A percentile compares a stretch with the other conserved stretches of the same genome.
Evolutionary conservation across 805 yeast species (phyloP).

Genomic region (Yarrowia keelungensis): DNA sequence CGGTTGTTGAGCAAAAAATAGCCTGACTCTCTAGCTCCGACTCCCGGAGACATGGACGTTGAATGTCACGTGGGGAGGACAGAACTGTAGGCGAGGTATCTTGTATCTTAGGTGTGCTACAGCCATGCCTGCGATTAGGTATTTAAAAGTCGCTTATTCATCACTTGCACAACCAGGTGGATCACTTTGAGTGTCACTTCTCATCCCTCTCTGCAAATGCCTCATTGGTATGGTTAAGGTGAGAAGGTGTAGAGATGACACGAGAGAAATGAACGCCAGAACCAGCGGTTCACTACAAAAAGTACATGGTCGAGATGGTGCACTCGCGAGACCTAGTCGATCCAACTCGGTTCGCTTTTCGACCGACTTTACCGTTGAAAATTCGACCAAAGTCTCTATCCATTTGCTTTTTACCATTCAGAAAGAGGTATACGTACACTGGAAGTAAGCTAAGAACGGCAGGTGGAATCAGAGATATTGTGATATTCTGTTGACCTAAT

Average conservation of each 20-base stretch:
- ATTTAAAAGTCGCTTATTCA: too few species aligned
- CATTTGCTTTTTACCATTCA: background rate
- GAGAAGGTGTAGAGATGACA: background rate
- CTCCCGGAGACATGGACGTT: slow-evolving; percentile 20
- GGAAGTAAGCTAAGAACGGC: background rate
- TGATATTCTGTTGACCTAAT: background rate
- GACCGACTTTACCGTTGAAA: background rate
- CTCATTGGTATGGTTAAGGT: slow-evolving; percentile 8
- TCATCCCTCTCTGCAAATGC: background rate
- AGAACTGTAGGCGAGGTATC: too few species aligned
- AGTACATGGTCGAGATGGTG: background rate
- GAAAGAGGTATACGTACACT: too few species aligned
- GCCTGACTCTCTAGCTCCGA: slow-evolving; percentile 5
- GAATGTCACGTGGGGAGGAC: slow-evolving; percentile 6
- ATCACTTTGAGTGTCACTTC: too few species aligned
- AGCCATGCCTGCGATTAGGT: too few species aligned
- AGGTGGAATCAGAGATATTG: background rate
- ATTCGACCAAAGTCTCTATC: background rate
- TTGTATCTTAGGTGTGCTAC: too few species aligned
- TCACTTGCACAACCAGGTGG: too few species aligned
- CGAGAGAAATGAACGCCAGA: background rate
- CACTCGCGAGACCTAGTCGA: too few species aligned
- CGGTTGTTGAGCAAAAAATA: slow-evolving; percentile 28
- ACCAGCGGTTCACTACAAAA: background rate
- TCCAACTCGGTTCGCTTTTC: background rate